A percentile compares a stretch with the other conserved stretches of the same genome.
phyloP scores from a whole-genome alignment of 225 moss, liverwort and hornwort species.

The Polytrichum commune region DNA sequence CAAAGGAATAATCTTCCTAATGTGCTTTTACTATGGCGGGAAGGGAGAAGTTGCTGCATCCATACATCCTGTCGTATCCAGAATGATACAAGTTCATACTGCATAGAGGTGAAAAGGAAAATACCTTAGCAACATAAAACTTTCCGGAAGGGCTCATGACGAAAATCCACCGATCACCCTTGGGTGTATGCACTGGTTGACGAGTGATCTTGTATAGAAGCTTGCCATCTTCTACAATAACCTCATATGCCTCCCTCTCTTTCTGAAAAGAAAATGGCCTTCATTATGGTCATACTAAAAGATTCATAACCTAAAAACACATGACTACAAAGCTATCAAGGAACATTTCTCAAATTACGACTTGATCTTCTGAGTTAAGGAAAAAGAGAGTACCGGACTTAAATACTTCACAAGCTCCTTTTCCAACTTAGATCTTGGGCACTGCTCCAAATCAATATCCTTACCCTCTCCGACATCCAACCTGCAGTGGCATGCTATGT shows the following conservation, averaged over 20 bases:
- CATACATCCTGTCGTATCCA: too few species aligned
- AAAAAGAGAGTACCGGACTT: constrained; percentile 64
- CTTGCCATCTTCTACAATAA: constrained; percentile 72
- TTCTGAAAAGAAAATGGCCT: constrained; percentile 29
- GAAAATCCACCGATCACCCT: constrained; percentile 90
- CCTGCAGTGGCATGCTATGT: constrained; percentile 37
- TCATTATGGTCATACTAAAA: neutral
- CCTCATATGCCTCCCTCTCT: constrained; percentile 78
- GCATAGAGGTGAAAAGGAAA: neutral
- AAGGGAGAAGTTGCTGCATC: too few species aligned
- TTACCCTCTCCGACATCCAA: constrained; percentile 84
- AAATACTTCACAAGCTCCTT: constrained; percentile 69
- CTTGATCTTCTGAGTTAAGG: too few species aligned
- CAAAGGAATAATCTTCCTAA: too few species aligned
- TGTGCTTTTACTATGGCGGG: too few species aligned
- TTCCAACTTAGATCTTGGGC: constrained; percentile 60
- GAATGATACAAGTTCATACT: too few species aligned
- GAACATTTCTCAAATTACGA: too few species aligned
- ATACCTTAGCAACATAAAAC: constrained; percentile 83
- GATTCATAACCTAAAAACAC: too few species aligned
- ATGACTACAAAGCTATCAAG: too few species aligned
- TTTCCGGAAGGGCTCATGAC: constrained; percentile 86
- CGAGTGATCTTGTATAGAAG: constrained; percentile 57
- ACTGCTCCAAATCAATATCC: constrained; percentile 62
- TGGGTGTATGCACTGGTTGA: constrained; percentile 69